These are phyloP conservation scores for Vigna reflexopilosa DNA, from an alignment of 306 rosid species.

Conservation along the genomic window DNA sequence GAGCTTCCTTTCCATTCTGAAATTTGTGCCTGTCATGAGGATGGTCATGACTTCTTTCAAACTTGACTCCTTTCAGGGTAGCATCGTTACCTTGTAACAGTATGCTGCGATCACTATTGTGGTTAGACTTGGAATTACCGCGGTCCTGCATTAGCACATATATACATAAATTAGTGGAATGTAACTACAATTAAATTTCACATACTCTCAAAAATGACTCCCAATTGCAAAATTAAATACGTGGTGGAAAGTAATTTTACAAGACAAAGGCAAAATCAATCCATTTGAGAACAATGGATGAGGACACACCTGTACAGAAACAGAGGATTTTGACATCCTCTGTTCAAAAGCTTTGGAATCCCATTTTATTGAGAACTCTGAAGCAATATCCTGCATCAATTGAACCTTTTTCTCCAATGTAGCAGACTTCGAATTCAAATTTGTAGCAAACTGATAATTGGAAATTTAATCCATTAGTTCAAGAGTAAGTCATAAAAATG, in stretches of 20 bases:
- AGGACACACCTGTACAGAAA: slow-evolving; percentile 58
- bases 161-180: not conserved
- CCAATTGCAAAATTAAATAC: slow-evolving; percentile 19
- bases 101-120: not conserved
- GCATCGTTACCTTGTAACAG: slow-evolving; percentile 48
- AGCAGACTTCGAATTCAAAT: slow-evolving; percentile 67
- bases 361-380: slow-evolving; percentile 85
- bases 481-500: slow-evolving; percentile 27
- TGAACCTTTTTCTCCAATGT: slow-evolving; percentile 78
- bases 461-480: slow-evolving; percentile 47
- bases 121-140: slow-evolving; percentile 49
- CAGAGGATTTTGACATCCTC: slow-evolving; percentile 74
- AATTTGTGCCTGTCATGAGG: slow-evolving; percentile 50
- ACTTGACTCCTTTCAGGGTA: slow-evolving; percentile 52
- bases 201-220: slow-evolving; percentile 16
- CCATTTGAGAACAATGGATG: slow-evolving; percentile 27
- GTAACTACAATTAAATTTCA: slow-evolving; percentile 21
- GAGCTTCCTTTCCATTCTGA: slow-evolving; percentile 52
- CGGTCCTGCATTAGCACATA: slow-evolving; percentile 61
- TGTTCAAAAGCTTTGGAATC: slow-evolving; percentile 79
- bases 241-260: not conserved
- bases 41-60: slow-evolving; percentile 43
- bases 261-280: not conserved
- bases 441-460: slow-evolving; percentile 72
- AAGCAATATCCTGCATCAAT: slow-evolving; percentile 77